A percentile compares a stretch with the other conserved stretches of the same genome.
phyloP scores from a whole-genome alignment of 2,329 filamentous ascomycete genomes.

The Neurospora crassa region DNA sequence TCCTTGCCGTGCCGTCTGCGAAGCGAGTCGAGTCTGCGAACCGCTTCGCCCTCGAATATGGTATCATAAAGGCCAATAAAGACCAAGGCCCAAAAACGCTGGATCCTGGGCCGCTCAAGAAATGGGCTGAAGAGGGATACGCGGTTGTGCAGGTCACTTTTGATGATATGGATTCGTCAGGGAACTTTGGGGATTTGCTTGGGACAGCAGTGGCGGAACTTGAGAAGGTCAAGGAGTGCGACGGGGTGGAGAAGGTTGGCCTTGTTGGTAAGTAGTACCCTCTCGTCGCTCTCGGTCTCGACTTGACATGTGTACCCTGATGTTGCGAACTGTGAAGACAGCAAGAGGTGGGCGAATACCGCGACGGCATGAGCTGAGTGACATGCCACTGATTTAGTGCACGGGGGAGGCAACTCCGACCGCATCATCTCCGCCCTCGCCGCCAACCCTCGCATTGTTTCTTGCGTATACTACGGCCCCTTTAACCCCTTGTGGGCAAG shows the following conservation, averaged over 20 bases:
- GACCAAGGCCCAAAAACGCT: slow-evolving; percentile 16
- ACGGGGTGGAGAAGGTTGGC: slow-evolving; percentile 29
- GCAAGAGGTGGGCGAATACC: background rate
- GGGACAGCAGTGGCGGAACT: slow-evolving; percentile 9
- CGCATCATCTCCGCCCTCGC: background rate
- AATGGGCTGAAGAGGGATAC: slow-evolving; percentile 66
- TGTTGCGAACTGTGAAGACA: background rate
- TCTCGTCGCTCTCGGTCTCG: background rate
- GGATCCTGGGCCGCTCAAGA: slow-evolving; percentile 46
- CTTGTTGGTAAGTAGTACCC: slow-evolving; percentile 25
- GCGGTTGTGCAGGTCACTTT: slow-evolving; percentile 44
- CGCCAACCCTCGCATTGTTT: slow-evolving; percentile 6
- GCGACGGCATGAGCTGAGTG: background rate
- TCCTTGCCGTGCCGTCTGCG: slow-evolving; percentile 12
- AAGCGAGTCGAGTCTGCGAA: background rate
- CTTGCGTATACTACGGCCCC: slow-evolving; percentile 12
- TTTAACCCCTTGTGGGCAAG: background rate
- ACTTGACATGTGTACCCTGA: slow-evolving; percentile 1
- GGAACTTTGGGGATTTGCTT: slow-evolving; percentile 1
- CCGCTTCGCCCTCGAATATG: background rate
- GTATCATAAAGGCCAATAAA: background rate
- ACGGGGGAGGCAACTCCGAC: slow-evolving; percentile 3
- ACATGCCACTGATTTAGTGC: background rate
- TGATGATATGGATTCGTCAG: slow-evolving; percentile 23
- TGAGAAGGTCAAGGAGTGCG: slow-evolving; percentile 19